Base-by-base conservation (phyloP, 306 rosid genomes). In the Biancaea sappan region DNA sequence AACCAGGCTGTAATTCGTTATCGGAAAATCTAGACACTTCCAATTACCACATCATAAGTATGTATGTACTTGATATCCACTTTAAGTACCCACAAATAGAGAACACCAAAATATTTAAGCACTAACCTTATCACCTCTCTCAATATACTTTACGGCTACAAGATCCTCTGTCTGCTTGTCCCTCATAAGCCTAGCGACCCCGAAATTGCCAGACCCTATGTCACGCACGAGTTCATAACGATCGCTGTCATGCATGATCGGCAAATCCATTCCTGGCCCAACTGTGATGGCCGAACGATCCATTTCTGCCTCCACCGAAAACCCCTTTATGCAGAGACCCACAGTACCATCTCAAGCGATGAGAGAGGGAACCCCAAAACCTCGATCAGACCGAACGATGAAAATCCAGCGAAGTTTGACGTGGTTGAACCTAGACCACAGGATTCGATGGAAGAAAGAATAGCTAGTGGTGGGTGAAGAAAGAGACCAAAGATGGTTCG, bases 41-140 rank as follows among this genome's bases (percentile, higher is more conserved):
- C 64, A 73, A 71, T 73, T 52, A 47, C 66, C 66, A 72, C 41
- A 37, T n/a, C n/a, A n/a, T n/a, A n/a, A n/a, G n/a, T 8, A 16
- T 61, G 48, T 37, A 60, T 6, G 50, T n/a, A 37, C 24, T 19
- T 68, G 60, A 5, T 26, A 11, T 35, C 14, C 13, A 14, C 16
- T 73, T 48, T 3, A 74, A 51, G 52, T 10, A 35, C 37, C 60
- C 38, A 35, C 19, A 2, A 50, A 50, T 32, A 21, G 54, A 38
- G 40, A 18, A 63, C 14, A 66, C 41, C 1, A 13, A 50, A 77
- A 21, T 38, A 21, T 34, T 53, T 1, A 66, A 76, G 26, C 53
- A 86, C 87, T 63, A 79, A 94, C 97, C 98, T 91, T 94, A 82
- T 91, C 97, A 86, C 98, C 98, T 85, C 98, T 85, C 91, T 94